Evolutionary conservation across 257 asterid genomes (phyloP).

Genomic region (Fraxinus quadrangulata): DNA sequence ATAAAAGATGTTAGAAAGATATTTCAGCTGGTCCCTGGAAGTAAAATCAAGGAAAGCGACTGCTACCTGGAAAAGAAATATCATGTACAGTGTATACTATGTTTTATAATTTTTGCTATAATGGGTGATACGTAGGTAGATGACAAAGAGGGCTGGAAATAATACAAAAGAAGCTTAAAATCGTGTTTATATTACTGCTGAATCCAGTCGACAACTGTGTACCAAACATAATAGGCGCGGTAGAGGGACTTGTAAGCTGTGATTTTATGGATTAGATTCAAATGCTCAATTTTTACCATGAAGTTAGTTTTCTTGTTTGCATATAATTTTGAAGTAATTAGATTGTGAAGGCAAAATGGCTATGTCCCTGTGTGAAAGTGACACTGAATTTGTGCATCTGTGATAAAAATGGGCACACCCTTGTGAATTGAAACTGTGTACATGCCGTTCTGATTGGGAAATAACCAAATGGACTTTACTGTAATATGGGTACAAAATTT

Average conservation of each 20-base stretch:
- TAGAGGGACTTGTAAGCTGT: not conserved
- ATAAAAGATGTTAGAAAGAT: not conserved
- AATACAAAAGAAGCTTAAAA: not conserved
- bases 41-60: not conserved
- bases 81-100: conserved; percentile 24
- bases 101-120: conserved; percentile 6
- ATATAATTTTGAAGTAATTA: not conserved
- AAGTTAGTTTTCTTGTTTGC: not conserved
- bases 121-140: conserved; percentile 26
- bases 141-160: conserved; percentile 37
- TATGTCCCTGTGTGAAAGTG: not conserved
- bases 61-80: not conserved
- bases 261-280: not conserved
- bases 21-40: not conserved
- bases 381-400: not conserved
- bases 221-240: not conserved
- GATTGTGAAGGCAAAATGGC: not conserved
- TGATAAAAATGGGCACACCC: conserved; percentile 13
- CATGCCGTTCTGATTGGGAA: conserved; percentile 28
- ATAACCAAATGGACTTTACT: conserved; percentile 14
- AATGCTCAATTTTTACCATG: not conserved
- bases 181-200: not conserved
- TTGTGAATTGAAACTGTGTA: not conserved
- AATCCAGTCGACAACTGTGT: not conserved
- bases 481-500: conserved; percentile 12